Conservation (phyloP, 768 basidiomycete species). For the Calvatia gigantea region DNA sequence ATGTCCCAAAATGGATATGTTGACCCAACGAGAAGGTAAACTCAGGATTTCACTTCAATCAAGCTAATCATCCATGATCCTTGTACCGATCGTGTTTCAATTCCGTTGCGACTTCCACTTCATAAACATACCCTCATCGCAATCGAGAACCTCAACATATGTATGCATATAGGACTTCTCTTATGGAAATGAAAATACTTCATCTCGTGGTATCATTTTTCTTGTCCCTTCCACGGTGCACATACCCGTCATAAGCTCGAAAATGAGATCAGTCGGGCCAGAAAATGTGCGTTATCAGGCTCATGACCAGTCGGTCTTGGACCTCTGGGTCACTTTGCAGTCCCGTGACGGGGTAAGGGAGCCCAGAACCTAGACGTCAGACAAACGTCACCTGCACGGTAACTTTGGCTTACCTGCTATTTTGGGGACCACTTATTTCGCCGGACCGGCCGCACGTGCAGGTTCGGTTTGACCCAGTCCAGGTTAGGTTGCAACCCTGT, state of each 20-base stretch:
- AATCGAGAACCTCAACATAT: not conserved
- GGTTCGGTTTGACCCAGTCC: not conserved
- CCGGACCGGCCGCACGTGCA: not conserved
- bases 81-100: constrained; percentile 10
- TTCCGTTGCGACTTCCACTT: not conserved
- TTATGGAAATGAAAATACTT: not conserved
- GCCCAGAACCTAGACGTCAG: not conserved
- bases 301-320: not conserved
- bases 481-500: not conserved
- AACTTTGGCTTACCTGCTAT: constrained; percentile 3
- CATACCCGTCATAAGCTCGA: not conserved
- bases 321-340: not conserved
- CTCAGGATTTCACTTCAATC: constrained; percentile 5
- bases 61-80: not conserved
- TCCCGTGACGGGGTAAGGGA: not conserved
- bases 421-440: not conserved
- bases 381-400: constrained; percentile 5
- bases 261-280: not conserved
- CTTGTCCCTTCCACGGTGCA: not conserved
- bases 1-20: not conserved
- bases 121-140: not conserved
- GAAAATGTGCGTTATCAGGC: constrained; percentile 1
- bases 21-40: constrained; percentile 3
- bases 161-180: not conserved
- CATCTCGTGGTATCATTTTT: not conserved